Percentiles rank a stretch among this genome's conserved stretches.
Evolutionary conservation across 1,284 basidiomycete genomes (phyloP).

Genomic region (Phaffia rhodozyma): DNA sequence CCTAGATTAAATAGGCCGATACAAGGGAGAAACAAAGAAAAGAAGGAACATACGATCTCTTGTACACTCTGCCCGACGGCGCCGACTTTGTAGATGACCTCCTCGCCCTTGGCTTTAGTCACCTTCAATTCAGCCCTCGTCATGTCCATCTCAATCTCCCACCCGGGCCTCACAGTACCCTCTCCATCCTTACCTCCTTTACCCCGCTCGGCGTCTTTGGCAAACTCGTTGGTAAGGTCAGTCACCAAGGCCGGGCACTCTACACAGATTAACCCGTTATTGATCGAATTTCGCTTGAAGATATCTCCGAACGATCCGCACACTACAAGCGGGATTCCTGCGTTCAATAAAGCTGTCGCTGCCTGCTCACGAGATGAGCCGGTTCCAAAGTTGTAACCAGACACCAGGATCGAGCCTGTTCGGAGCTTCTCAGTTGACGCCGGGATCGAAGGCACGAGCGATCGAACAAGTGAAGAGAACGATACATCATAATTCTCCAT

Average conservation of each 20-base stretch:
- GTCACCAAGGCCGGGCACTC: constrained; percentile 81
- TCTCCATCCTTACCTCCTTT: constrained; percentile 65
- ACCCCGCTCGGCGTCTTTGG: constrained; percentile 58
- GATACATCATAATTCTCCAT: constrained; percentile 96
- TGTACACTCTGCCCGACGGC: constrained; percentile 82
- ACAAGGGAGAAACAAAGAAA: not conserved
- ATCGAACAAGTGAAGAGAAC: constrained; percentile 64
- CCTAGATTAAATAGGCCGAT: not conserved
- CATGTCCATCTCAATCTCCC: constrained; percentile 56
- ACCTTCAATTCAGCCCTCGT: constrained; percentile 54
- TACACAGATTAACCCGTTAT: constrained; percentile 92
- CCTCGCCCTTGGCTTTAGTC: constrained; percentile 35
- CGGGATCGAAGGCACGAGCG: constrained; percentile 38
- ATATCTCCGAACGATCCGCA: constrained; percentile 98
- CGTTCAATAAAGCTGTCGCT: constrained; percentile 89
- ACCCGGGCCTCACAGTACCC: constrained; percentile 62
- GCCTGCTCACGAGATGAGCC: constrained; percentile 98
- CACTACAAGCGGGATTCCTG: constrained; percentile 84
- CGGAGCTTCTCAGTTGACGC: constrained; percentile 28
- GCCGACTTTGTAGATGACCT: constrained; percentile 49
- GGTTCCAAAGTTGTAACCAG: constrained; percentile 97
- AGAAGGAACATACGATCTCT: constrained; percentile 44
- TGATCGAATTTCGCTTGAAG: constrained; percentile 98
- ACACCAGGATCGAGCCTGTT: constrained; percentile 63
- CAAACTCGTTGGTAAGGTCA: constrained; percentile 66